phyloP scores from a whole-genome alignment of 306 rosid species.

The Cucumis melo region DNA sequence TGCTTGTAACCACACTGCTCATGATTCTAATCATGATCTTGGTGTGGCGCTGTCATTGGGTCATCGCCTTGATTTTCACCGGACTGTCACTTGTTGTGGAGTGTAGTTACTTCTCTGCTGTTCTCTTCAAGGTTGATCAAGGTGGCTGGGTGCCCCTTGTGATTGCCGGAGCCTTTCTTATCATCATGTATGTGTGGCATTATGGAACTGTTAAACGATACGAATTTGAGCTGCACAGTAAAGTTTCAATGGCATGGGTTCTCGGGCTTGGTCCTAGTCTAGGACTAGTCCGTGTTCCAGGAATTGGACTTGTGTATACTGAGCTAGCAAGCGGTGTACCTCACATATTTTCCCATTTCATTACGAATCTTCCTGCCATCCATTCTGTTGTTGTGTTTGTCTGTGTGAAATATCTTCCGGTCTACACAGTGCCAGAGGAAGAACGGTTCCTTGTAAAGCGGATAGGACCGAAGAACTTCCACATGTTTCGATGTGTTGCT shows the following conservation, averaged over 20 bases:
- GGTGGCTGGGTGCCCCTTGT: conserved; percentile 98
- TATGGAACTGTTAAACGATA: conserved; percentile 72
- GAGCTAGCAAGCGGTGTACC: conserved; percentile 97
- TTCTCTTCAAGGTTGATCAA: conserved; percentile 68
- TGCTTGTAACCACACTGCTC: conserved; percentile 79
- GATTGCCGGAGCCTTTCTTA: conserved; percentile 61
- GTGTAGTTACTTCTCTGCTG: conserved; percentile 73
- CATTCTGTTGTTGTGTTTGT: conserved; percentile 82
- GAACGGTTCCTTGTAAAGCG: conserved; percentile 83
- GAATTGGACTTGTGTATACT: conserved; percentile 90
- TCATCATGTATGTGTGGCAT: conserved; percentile 87
- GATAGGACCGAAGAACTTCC: conserved; percentile 73
- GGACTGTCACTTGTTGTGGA: conserved; percentile 62
- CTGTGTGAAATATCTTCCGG: conserved; percentile 94
- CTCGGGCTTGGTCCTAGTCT: conserved; percentile 95
- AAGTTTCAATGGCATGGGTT: conserved; percentile 96
- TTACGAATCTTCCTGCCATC: conserved; percentile 93
- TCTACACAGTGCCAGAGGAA: conserved; percentile 82
- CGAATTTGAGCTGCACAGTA: conserved; percentile 80
- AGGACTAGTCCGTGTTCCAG: conserved; percentile 94
- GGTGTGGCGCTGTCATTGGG: conserved; percentile 95
- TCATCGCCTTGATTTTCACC: conserved; percentile 54
- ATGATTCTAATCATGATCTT: conserved; percentile 78
- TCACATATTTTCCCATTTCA: conserved; percentile 89
- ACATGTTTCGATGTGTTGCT: conserved; percentile 86